A percentile compares a stretch with the other conserved stretches of the same genome.
Conservation (phyloP, 163 green algal genomes). For the Trebouxia gelatinosa region DNA sequence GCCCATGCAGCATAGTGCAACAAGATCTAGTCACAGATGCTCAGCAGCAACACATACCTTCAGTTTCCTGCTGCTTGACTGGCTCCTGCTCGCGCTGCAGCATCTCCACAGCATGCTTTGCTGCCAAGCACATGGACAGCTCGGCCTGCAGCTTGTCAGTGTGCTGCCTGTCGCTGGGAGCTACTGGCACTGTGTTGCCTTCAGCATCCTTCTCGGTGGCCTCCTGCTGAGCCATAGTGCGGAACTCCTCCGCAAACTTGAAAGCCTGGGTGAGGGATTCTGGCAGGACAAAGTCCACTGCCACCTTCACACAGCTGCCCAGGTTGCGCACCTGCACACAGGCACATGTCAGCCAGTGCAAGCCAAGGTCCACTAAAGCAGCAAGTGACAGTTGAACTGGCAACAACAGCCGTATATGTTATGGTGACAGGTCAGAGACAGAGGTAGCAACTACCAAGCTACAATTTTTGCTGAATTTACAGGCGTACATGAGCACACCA, state of each 20-base stretch:
- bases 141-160: constrained; percentile 27
- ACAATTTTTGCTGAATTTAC: background rate
- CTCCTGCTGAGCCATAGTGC: constrained; percentile 1
- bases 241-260: constrained; percentile 19
- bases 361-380: too few relatives aligned
- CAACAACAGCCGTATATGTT: background rate
- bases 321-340: constrained; percentile 85
- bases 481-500: too few relatives aligned
- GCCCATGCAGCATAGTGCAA: too few relatives aligned
- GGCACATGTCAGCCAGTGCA: too few relatives aligned
- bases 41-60: too few relatives aligned
- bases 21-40: too few relatives aligned
- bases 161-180: background rate
- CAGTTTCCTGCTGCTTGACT: too few relatives aligned
- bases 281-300: constrained; percentile 84
- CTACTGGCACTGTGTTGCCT: background rate
- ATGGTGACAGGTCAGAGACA: background rate
- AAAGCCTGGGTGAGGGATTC: constrained; percentile 17
- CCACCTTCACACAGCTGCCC: constrained; percentile 70
- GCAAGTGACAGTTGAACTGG: background rate
- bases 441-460: background rate
- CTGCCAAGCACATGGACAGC: constrained; percentile 25
- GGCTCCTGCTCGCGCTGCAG: too few relatives aligned
- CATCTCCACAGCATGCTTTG: constrained; percentile 1
- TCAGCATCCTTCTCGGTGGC: background rate